Evolutionary conservation across 2,329 filamentous ascomycete genomes (phyloP).

Genomic region (Sphaerulina musiva): DNA sequence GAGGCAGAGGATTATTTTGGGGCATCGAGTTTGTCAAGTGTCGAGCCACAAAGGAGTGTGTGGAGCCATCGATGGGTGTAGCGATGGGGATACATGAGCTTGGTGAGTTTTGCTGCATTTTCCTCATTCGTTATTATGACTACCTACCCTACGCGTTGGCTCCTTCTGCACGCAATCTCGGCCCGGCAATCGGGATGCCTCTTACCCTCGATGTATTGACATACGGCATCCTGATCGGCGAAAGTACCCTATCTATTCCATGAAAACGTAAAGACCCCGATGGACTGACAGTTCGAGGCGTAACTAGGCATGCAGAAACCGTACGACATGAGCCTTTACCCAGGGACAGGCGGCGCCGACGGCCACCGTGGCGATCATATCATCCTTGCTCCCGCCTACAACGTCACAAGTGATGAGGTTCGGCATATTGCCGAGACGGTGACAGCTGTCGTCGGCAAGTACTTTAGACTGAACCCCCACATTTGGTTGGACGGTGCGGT

Average conservation of each 20-base stretch:
- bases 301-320: conserved; percentile 36
- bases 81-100: conserved; percentile 47
- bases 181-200: not conserved
- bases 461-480: conserved; percentile 28
- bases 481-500: not conserved
- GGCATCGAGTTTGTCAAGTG: conserved; percentile 55
- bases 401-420: conserved; percentile 52
- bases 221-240: not conserved
- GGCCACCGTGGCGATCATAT: conserved; percentile 60
- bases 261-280: not conserved
- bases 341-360: conserved; percentile 56
- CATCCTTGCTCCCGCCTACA: conserved; percentile 64
- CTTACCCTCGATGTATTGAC: not conserved
- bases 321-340: conserved; percentile 56
- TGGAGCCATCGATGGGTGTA: conserved; percentile 42
- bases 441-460: conserved; percentile 47
- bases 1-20: conserved; percentile 55
- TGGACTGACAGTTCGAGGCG: not conserved
- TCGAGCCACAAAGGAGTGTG: conserved; percentile 50
- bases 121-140: not conserved
- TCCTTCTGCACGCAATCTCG: not conserved
- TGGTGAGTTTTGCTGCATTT: conserved; percentile 34
- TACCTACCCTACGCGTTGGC: not conserved
- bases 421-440: conserved; percentile 50
- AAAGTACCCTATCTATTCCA: not conserved